phyloP scores from a whole-genome alignment of 1,284 basidiomycete genomes.

The Apiotrichum laibachii region DNA sequence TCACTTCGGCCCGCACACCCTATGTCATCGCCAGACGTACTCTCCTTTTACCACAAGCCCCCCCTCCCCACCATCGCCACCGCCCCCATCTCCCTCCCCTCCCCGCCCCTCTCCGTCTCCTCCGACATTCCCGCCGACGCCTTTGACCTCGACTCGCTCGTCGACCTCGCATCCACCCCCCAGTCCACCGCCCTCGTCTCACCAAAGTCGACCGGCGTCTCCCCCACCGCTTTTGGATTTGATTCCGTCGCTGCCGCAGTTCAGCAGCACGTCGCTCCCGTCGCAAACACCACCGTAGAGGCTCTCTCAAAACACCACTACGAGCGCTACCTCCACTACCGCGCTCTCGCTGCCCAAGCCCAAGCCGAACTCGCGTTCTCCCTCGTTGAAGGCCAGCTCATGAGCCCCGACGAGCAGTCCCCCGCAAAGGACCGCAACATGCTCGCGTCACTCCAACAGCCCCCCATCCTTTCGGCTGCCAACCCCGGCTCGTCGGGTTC shows the following conservation, averaged over 20 bases:
- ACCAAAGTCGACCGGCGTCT: neutral
- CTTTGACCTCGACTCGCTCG: slow-evolving; percentile 32
- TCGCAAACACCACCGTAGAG: slow-evolving; percentile 24
- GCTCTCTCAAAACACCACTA: slow-evolving; percentile 44
- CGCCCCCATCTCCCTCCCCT: slow-evolving; percentile 25
- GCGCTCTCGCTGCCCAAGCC: slow-evolving; percentile 40
- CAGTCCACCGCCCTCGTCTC: slow-evolving; percentile 13
- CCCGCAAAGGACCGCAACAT: slow-evolving; percentile 24
- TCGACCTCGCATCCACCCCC: slow-evolving; percentile 22
- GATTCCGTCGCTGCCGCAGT: slow-evolving; percentile 19
- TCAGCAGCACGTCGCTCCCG: neutral
- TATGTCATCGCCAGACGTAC: slow-evolving; percentile 12
- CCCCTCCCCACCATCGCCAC: slow-evolving; percentile 5
- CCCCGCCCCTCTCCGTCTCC: slow-evolving; percentile 32
- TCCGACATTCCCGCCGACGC: slow-evolving; percentile 24
- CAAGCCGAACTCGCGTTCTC: slow-evolving; percentile 32
- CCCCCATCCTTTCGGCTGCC: slow-evolving; percentile 8
- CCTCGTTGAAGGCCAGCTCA: slow-evolving; percentile 19
- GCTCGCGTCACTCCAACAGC: slow-evolving; percentile 29
- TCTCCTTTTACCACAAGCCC: slow-evolving; percentile 6
- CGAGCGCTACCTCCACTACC: slow-evolving; percentile 47
- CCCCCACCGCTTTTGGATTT: slow-evolving; percentile 9
- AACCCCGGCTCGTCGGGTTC: neutral
- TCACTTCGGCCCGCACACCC: neutral
- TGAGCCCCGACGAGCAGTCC: slow-evolving; percentile 19